Evolutionary conservation across 176 grass and related monocot genomes (phyloP).

Genomic region (Oryza glaberrima): DNA sequence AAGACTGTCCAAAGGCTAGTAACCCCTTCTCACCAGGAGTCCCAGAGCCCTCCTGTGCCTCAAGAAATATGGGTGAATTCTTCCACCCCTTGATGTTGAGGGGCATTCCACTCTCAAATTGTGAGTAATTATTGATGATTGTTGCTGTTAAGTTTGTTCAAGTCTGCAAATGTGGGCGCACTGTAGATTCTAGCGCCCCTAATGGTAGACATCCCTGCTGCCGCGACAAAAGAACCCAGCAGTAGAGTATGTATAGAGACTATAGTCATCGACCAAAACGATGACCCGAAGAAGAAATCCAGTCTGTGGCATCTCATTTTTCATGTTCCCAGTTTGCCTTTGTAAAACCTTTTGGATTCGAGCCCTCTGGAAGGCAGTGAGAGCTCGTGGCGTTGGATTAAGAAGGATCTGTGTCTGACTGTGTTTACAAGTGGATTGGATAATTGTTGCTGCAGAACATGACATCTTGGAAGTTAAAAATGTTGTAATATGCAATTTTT

Average conservation of each 20-base stretch:
- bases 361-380: slow-evolving; percentile 66
- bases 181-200: slow-evolving; percentile 63
- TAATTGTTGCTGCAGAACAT: neutral
- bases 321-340: neutral
- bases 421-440: slow-evolving; percentile 2
- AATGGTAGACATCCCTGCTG: slow-evolving; percentile 44
- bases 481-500: neutral
- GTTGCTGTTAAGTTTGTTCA: slow-evolving; percentile 24
- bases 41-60: slow-evolving; percentile 61
- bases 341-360: slow-evolving; percentile 26
- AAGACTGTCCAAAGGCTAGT: slow-evolving; percentile 83
- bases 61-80: slow-evolving; percentile 95
- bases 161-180: slow-evolving; percentile 53
- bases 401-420: neutral
- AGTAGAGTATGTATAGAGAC: slow-evolving; percentile 58
- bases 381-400: slow-evolving; percentile 43
- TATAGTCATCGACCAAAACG: slow-evolving; percentile 44
- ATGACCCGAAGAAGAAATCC: slow-evolving; percentile 42
- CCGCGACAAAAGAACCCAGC: slow-evolving; percentile 15
- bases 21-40: slow-evolving; percentile 66
- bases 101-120: slow-evolving; percentile 14
- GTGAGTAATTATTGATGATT: slow-evolving; percentile 36
- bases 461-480: slow-evolving; percentile 2
- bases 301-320: slow-evolving; percentile 29
- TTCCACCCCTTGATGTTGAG: slow-evolving; percentile 67